Base-by-base conservation (phyloP, 1,284 basidiomycete genomes). In the Sanguinoderma infundibulare region DNA sequence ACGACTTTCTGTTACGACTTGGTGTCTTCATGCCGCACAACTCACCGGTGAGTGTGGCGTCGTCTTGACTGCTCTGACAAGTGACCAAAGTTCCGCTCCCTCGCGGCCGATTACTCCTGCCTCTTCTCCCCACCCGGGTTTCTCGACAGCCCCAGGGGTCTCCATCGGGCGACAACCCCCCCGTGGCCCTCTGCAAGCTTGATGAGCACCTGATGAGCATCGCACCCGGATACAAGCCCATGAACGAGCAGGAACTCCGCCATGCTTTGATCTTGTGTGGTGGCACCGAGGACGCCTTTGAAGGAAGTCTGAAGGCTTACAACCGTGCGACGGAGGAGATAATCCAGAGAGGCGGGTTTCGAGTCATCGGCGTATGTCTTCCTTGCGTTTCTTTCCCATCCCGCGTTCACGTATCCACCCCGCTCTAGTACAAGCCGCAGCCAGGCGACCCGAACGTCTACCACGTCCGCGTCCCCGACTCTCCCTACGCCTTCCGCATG, bases 401-500 rank as follows among this genome's bases (percentile, higher is more conserved):
- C 17, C 3, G 2, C 22, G 10, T n/a, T 7, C 26, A 40, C 7
- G 15, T 53, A 28, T 30, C 46, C 10, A 47, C 12, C 7, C 15
- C 15, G 10, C 39, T 34, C 17, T 30, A 56, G 59, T 7, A 12
- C 10, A 56, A 60, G 22, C 59, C 54, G 0, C 36, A 26, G 30
- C 39, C 20, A 5, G 54, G 26, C 30, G 59, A 56, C 47, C 22
- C 14, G 32, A 40, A 40, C 49, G 28, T 52, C 15, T 44, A 44
- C 39, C 32, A 14, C 38, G 34, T 57, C 26, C 56, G 38, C 30
- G 20, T 61, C 39, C 55, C 55, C 44, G 17, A 54, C 24, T 54
- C 60, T 8, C 26, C 14, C 8, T 40, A 47, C 44, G 28, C 24
- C 3, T 26, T 57, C 36, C 60, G 60, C 28, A 57, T 61, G 42